Evolutionary conservation across 495 filamentous ascomycete species (phyloP).

Genomic region (Penicillium soppii): DNA sequence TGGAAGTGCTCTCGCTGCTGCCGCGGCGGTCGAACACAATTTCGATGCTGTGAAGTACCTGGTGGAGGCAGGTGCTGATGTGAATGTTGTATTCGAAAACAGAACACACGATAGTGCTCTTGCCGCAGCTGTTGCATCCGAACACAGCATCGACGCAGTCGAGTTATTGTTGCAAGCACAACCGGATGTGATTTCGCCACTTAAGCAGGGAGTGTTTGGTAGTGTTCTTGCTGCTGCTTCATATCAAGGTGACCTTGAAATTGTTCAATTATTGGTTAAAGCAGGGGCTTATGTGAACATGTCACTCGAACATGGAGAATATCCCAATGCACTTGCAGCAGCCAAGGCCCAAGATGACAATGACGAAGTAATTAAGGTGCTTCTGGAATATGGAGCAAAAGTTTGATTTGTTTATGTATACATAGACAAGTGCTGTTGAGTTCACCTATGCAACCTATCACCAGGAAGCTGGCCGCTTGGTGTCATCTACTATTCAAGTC

Average conservation of each 20-base stretch:
- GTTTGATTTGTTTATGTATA: too few relatives aligned
- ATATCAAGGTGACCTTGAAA: neutral
- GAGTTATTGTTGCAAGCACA: slow-evolving; percentile 22
- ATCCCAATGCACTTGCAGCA: neutral
- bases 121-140: slow-evolving; percentile 5
- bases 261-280: slow-evolving; percentile 14
- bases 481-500: too few relatives aligned
- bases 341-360: too few relatives aligned
- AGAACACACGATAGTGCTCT: slow-evolving; percentile 17
- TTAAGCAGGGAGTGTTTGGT: slow-evolving; percentile 8
- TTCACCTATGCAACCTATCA: too few relatives aligned
- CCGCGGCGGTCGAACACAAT: neutral
- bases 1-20: slow-evolving; percentile 14
- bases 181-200: slow-evolving; percentile 24
- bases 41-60: neutral
- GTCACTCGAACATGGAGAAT: neutral
- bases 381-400: too few relatives aligned
- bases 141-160: slow-evolving; percentile 1
- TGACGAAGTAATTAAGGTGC: too few relatives aligned
- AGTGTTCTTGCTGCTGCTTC: slow-evolving; percentile 13
- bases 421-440: too few relatives aligned
- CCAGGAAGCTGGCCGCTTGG: too few relatives aligned
- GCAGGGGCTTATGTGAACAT: slow-evolving; percentile 9
- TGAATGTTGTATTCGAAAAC: slow-evolving; percentile 7
- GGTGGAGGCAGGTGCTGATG: slow-evolving; percentile 18